A percentile compares a stretch with the other conserved stretches of the same genome.
These are phyloP conservation scores for Mikania micrantha DNA, from an alignment of 129 eudicot species.

Conservation along the genomic window DNA sequence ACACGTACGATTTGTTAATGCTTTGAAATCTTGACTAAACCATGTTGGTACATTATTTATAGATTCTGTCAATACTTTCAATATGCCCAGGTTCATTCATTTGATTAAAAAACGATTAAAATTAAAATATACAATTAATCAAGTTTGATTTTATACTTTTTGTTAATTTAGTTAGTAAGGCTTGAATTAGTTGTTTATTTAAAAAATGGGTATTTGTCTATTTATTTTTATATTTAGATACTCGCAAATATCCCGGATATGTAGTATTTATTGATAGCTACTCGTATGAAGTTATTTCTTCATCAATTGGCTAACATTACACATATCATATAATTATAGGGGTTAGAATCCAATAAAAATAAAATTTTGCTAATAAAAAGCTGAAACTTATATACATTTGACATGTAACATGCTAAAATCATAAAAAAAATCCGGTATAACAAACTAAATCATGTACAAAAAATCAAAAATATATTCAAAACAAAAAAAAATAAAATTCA, in stretches of 20 bases:
- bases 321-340: too few relatives aligned
- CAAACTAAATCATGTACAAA: too few relatives aligned
- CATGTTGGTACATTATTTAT: slow-evolving; percentile 3
- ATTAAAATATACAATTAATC: slow-evolving; percentile 6
- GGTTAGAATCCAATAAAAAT: too few relatives aligned
- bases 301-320: too few relatives aligned
- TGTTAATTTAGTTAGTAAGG: not conserved
- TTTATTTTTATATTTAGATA: not conserved
- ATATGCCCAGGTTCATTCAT: slow-evolving; percentile 17
- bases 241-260: too few relatives aligned
- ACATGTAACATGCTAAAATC: too few relatives aligned
- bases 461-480: too few relatives aligned
- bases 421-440: too few relatives aligned
- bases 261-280: not conserved
- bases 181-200: not conserved
- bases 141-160: not conserved
- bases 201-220: not conserved
- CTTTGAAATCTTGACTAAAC: not conserved
- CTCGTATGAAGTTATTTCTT: too few relatives aligned
- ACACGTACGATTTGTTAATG: not conserved
- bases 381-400: too few relatives aligned
- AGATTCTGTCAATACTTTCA: slow-evolving; percentile 5
- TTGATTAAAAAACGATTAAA: not conserved
- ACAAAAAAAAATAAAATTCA: too few relatives aligned
- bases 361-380: too few relatives aligned